Conservation (phyloP, 2,329 filamentous ascomycete species). For the Mariannaea sp. region DNA sequence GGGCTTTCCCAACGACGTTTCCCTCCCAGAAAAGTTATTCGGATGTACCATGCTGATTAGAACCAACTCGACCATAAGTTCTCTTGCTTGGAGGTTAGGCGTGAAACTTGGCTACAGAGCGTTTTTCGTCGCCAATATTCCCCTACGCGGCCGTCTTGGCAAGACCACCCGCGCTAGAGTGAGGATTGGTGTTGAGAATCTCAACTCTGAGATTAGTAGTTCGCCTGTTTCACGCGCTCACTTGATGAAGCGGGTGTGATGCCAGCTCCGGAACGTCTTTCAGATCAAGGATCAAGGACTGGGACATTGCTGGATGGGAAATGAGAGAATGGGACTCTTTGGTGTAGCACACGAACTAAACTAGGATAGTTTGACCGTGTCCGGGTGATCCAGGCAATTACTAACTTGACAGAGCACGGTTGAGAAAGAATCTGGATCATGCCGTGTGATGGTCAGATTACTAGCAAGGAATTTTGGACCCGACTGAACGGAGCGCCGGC, state of each 20-base stretch:
- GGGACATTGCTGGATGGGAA: constrained; percentile 10
- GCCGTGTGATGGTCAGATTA: constrained; percentile 5
- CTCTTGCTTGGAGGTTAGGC: neutral
- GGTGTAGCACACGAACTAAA: constrained; percentile 10
- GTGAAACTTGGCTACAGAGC: constrained; percentile 7
- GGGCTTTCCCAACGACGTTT: neutral
- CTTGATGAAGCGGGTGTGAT: constrained; percentile 10
- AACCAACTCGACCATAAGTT: neutral
- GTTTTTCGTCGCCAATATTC: neutral
- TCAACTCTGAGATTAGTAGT: neutral
- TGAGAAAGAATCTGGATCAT: constrained; percentile 5
- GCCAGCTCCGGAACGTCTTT: neutral
- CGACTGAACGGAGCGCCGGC: constrained; percentile 14
- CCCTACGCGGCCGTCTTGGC: neutral
- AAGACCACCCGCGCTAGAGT: constrained; percentile 3
- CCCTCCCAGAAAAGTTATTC: neutral
- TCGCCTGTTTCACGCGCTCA: constrained; percentile 2
- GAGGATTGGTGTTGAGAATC: constrained; percentile 2
- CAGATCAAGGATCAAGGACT: neutral
- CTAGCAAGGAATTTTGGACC: constrained; percentile 18
- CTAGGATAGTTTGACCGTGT: constrained; percentile 5
- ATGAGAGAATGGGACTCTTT: too few relatives aligned
- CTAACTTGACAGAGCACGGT: constrained; percentile 7
- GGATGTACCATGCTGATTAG: neutral
- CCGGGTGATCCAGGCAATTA: constrained; percentile 10